Conservation (phyloP, 163 green algal genomes). For the Scenedesmus sp. region DNA sequence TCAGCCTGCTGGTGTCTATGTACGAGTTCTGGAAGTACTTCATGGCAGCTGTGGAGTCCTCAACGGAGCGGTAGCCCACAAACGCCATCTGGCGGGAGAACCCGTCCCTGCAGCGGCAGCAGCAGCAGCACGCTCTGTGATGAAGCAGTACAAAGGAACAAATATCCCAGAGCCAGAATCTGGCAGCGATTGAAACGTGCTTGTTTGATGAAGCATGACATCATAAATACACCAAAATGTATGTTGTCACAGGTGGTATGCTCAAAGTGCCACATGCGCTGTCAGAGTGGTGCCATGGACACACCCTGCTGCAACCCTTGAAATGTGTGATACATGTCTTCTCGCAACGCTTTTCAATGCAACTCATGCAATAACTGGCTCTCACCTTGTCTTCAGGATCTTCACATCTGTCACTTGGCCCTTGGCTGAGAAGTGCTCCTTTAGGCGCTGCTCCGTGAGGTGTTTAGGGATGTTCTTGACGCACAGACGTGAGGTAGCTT, state of each 20-base stretch:
- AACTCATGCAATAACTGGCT: no score
- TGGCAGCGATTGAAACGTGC: no score
- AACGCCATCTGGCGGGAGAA: conserved; percentile 95
- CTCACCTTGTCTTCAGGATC: conserved; percentile 87
- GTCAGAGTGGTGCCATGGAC: not conserved
- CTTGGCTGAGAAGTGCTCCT: conserved; percentile 87
- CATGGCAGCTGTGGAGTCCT: conserved; percentile 82
- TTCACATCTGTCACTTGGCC: conserved; percentile 94
- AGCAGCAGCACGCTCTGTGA: not conserved
- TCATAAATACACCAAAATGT: no score
- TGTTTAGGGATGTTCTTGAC: conserved; percentile 97
- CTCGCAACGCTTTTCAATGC: no score
- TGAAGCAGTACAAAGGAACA: not conserved
- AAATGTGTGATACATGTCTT: not conserved
- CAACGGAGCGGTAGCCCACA: conserved; percentile 90
- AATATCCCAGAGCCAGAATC: no score
- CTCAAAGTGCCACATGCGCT: no score
- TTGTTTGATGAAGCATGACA: no score
- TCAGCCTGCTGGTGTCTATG: conserved; percentile 90
- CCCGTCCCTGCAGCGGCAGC: conserved; percentile 85
- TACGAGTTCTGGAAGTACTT: conserved; percentile 95
- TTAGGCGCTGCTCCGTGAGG: conserved; percentile 83
- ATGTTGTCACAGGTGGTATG: no score
- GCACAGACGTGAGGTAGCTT: conserved; percentile 82
- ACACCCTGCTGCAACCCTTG: not conserved